phyloP scores from a whole-genome alignment of 2,329 filamentous ascomycete genomes.

The Gnomoniopsis sp. region DNA sequence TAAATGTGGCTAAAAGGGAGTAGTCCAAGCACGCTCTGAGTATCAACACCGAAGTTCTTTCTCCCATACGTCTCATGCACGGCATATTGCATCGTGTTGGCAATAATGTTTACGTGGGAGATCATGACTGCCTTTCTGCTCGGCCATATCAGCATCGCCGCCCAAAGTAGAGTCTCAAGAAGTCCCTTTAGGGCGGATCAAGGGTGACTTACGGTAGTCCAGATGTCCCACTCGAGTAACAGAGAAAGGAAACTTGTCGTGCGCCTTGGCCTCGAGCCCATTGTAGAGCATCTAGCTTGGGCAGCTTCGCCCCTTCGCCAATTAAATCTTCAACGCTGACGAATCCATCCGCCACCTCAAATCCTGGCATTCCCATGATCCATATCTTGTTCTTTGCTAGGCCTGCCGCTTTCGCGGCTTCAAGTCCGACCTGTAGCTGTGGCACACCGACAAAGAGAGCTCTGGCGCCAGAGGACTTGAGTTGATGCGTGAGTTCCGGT shows the following conservation, averaged over 20 bases:
- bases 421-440: conserved; percentile 60
- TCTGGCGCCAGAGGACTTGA: conserved; percentile 65
- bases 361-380: conserved; percentile 64
- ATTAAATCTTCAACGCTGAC: conserved; percentile 67
- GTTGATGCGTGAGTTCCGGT: conserved; percentile 67
- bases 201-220: conserved; percentile 52
- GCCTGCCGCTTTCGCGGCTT: conserved; percentile 60
- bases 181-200: too few relatives aligned
- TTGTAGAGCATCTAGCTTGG: conserved; percentile 50
- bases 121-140: conserved; percentile 75
- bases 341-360: conserved; percentile 47
- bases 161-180: too few relatives aligned
- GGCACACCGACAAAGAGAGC: conserved; percentile 70
- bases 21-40: conserved; percentile 58
- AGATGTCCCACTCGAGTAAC: conserved; percentile 77
- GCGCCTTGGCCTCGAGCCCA: conserved; percentile 65
- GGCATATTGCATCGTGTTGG: conserved; percentile 65
- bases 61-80: conserved; percentile 40
- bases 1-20: conserved; percentile 83
- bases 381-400: conserved; percentile 65
- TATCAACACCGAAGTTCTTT: conserved; percentile 33
- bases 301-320: conserved; percentile 52
- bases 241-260: conserved; percentile 70
- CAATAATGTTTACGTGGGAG: conserved; percentile 74
- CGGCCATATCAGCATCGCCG: too few relatives aligned